Base-by-base conservation (phyloP, 495 filamentous ascomycete genomes). In the Penicillium nucicola region DNA sequence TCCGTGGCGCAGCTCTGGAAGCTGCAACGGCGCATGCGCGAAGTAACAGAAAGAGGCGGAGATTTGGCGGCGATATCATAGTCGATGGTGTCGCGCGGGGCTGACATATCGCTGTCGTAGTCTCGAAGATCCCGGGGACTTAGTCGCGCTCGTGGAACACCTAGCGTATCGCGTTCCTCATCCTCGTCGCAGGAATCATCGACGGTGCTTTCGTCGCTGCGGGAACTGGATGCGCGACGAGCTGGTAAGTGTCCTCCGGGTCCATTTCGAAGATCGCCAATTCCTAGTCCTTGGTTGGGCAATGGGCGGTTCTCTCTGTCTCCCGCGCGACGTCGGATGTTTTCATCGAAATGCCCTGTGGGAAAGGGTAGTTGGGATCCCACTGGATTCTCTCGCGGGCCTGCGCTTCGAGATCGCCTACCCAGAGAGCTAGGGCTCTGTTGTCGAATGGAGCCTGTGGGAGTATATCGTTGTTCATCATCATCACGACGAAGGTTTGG, bases 21-120 rank as follows among this genome's bases (percentile, higher is more conserved):
- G 33, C 72, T 76, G 42, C 56, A 54, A 11, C 65, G 66, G n/a
- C 72, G 69, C 72, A 76, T 76, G n/a, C 68, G 65, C 10, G 71
- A 69, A 1, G 72, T 76, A 4, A 74, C 62, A 0, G 72, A 71
- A 17, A 76, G 54, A 10, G 71, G 70, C 6, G 70, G 66, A 1
- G 71, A 73, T 58, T 63, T 69, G n/a, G 68, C 61, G 13, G 63
- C 53, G 7, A 51, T 56, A 47, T 60, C 50, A 9, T 49, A 56
- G 14, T 67, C 61, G 25, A 50, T 37, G 30, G 64, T 61, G 11
- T 60, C 53, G 3, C 22, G 41, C 13, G 51, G 17, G 17, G 17
- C 28, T 18, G 39, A 28, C 11, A 46, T 32, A 32, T 61, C 58
- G 15, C 44, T 43, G 5, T 45, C 20, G 34, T 45, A 53, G 33